Evolutionary conservation across 2,329 filamentous ascomycete genomes (phyloP).

Genomic region (Alternaria alternata): DNA sequence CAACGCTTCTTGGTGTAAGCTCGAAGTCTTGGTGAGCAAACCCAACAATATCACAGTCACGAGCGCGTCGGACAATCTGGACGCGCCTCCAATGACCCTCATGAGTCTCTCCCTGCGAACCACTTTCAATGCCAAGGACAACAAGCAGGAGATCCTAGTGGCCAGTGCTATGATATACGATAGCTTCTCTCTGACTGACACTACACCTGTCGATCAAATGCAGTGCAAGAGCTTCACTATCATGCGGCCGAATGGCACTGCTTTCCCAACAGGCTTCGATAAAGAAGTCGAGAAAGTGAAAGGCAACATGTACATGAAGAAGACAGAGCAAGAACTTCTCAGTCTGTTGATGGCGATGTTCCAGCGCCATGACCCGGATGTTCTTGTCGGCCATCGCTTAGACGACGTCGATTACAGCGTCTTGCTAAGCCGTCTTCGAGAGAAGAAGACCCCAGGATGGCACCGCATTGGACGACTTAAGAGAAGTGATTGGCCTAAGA

Average conservation of each 20-base stretch:
- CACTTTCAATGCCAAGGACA: conserved; percentile 86
- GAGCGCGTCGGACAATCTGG: conserved; percentile 79
- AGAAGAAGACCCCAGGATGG: conserved; percentile 93
- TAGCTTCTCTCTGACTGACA: conserved; percentile 85
- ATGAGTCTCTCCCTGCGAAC: conserved; percentile 94
- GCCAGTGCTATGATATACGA: conserved; percentile 94
- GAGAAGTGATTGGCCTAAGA: conserved; percentile 84
- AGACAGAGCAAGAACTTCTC: conserved; percentile 83
- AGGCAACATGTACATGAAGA: conserved; percentile 81
- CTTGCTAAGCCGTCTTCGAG: conserved; percentile 82
- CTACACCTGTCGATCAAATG: conserved; percentile 85
- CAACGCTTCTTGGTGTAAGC: conserved; percentile 96
- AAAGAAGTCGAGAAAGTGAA: conserved; percentile 75
- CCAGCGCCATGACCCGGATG: conserved; percentile 88
- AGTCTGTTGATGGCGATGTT: conserved; percentile 90
- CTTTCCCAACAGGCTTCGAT: conserved; percentile 89
- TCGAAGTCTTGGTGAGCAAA: conserved; percentile 83
- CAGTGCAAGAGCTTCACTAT: conserved; percentile 91
- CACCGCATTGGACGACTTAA: conserved; percentile 89
- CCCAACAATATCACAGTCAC: conserved; percentile 78
- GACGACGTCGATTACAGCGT: conserved; percentile 97
- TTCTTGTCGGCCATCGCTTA: conserved; percentile 92
- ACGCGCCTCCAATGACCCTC: conserved; percentile 87
- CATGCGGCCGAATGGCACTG: conserved; percentile 78
- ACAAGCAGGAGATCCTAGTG: conserved; percentile 94